Evolutionary conservation across 176 grass and related monocot genomes (phyloP).

Genomic region (Paspalum notatum): DNA sequence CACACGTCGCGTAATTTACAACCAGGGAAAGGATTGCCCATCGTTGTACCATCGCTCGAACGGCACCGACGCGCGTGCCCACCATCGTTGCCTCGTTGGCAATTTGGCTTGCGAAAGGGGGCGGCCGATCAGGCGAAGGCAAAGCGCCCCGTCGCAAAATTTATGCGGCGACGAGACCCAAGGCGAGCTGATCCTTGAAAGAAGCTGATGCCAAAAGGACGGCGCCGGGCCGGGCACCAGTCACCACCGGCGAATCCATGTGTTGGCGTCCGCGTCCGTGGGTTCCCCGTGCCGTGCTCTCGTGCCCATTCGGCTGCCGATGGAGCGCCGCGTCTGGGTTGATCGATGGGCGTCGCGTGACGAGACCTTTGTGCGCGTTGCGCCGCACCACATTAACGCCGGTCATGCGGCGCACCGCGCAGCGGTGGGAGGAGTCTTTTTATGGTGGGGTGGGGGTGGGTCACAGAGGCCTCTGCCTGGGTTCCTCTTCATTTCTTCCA

Average conservation of each 20-base stretch:
- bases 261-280: no score
- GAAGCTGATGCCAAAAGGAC: no score
- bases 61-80: not conserved
- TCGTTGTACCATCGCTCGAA: not conserved
- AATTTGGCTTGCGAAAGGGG: not conserved
- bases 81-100: not conserved
- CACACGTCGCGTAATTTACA: not conserved
- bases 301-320: not conserved
- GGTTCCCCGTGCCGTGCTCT: not conserved
- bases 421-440: conserved; percentile 15
- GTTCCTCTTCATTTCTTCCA: no score
- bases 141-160: no score
- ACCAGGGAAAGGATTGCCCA: not conserved
- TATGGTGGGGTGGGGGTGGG: not conserved
- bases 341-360: not conserved
- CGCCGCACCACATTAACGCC: not conserved
- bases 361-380: conserved; percentile 25
- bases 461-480: no score
- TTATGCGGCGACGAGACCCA: no score
- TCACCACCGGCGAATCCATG: no score
- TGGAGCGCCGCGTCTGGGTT: not conserved
- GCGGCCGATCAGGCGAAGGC: not conserved
- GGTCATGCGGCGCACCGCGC: not conserved
- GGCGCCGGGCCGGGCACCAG: no score
- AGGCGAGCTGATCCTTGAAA: no score